phyloP scores from a whole-genome alignment of 108 stramenopile genomes.

The Phaeodactylum tricornutum region DNA sequence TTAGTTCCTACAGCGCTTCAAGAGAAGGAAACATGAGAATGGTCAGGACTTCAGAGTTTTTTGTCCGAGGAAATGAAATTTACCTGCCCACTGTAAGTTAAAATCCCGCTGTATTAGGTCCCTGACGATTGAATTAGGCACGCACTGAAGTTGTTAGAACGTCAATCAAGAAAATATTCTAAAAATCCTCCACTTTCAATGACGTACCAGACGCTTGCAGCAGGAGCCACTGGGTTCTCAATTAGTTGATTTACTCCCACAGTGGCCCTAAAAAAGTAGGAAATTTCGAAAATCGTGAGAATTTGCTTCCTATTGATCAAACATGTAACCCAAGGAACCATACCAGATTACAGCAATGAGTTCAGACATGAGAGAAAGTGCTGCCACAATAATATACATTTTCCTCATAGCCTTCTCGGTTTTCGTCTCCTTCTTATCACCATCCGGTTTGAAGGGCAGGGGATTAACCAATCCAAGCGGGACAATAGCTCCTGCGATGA shows the following conservation, averaged over 20 bases:
- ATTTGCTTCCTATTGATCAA: too few relatives aligned
- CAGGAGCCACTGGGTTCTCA: constrained; percentile 10
- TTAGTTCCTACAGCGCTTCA: too few relatives aligned
- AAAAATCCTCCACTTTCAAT: not conserved
- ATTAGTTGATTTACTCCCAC: constrained; percentile 26
- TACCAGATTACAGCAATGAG: constrained; percentile 8
- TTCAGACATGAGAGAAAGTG: not conserved
- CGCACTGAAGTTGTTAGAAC: too few relatives aligned
- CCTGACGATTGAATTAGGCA: too few relatives aligned
- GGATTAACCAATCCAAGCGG: constrained; percentile 6
- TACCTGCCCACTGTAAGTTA: constrained; percentile 26
- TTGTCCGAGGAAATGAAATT: too few relatives aligned
- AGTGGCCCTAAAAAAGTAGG: constrained; percentile 26
- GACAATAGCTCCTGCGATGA: constrained; percentile 9
- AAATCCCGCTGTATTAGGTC: constrained; percentile 24
- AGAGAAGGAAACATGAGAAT: too few relatives aligned
- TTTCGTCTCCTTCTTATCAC: not conserved
- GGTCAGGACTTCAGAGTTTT: too few relatives aligned
- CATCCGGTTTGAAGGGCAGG: not conserved
- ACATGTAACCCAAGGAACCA: too few relatives aligned
- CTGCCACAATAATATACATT: not conserved
- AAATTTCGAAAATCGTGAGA: too few relatives aligned
- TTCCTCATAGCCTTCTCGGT: constrained; percentile 2
- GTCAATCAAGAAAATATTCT: too few relatives aligned
- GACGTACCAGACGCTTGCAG: constrained; percentile 23